Base-by-base conservation (phyloP, 371 early-diverging fungal genomes). In the Actinomortierella ambigua region DNA sequence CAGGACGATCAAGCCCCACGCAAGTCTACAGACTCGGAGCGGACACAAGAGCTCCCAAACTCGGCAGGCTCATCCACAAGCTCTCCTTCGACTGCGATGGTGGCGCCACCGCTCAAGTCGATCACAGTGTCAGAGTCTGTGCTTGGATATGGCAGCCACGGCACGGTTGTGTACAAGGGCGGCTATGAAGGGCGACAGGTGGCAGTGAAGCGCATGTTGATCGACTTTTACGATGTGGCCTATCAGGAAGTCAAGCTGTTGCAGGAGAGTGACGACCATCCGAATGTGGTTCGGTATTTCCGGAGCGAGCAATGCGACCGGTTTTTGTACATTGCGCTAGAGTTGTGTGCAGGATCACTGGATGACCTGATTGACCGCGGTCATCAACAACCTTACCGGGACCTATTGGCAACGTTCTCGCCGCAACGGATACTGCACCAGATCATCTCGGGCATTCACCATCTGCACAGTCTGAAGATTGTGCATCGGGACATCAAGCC, bases 401-500 rank as follows among this genome's bases (percentile, higher is more conserved):
- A 76, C 15, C 44, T 79, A 58, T 55, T 79, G 52, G 73, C 67
- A 54, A 76, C 75, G 41, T 66, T 77, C 60, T 75, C 55, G 58
- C 85, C 89, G 3, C 76, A 79, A 50, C 65, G 77, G 28, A 82
- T 93, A 17, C 71, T 95, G 43, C 78, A 81, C 39, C 94, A 95
- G 77, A 90, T 97, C 44, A 84, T 92, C 63, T 62, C 81, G 1
- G 99, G 98, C 0, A 68, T 98, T 8, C 85, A 87, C 55, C 94
- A 96, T 66, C 77, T 99, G 6, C 99, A 99, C 77, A 80, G 85
- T 18, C 81, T 95, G 47, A 93, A 96, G 77, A 93, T 99, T 66
- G 98, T 98, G 2, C 98, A 98, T 79, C 88, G 98, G 15, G 98
- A 99, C 68, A 92, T 98, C 68, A 98, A 98, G 69, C 91, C 89